Evolutionary conservation across 805 yeast genomes (phyloP).

Genomic region (Metschnikowia dekortorum): DNA sequence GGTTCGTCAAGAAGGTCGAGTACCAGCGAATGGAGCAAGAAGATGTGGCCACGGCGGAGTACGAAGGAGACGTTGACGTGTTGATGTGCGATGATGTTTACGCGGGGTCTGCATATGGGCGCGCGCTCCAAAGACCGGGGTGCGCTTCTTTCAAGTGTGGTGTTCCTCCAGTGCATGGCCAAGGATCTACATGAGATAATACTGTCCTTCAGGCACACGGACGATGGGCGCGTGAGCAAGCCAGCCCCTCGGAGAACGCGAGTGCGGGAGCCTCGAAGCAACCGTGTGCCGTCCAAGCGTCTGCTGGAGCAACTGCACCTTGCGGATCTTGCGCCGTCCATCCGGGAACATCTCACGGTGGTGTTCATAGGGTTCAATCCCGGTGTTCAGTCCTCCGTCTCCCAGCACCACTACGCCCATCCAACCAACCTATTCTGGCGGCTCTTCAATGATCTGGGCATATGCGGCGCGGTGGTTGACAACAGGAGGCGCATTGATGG

Average conservation of each 20-base stretch:
- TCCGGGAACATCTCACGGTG: slow-evolving; percentile 24
- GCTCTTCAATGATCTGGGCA: slow-evolving; percentile 48
- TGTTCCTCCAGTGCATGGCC: not conserved
- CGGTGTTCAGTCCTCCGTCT: slow-evolving; percentile 53
- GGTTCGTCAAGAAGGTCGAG: too few relatives aligned
- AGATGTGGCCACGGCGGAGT: not conserved
- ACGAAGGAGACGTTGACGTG: not conserved
- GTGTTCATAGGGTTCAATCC: slow-evolving; percentile 75
- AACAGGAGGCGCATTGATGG: not conserved
- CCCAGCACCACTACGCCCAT: slow-evolving; percentile 73
- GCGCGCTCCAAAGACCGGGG: not conserved
- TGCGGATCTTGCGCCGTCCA: slow-evolving; percentile 32
- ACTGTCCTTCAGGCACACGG: slow-evolving; percentile 7
- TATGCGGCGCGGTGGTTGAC: slow-evolving; percentile 25
- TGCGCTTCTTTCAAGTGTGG: not conserved
- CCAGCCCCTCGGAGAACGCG: not conserved
- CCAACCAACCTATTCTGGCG: slow-evolving; percentile 66
- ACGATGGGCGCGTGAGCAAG: not conserved
- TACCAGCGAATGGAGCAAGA: not conserved
- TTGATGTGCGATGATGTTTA: slow-evolving; percentile 1
- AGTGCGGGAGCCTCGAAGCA: not conserved
- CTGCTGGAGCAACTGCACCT: slow-evolving; percentile 2
- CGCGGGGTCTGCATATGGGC: not conserved
- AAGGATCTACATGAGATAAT: slow-evolving; percentile 5
- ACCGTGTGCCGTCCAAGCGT: not conserved